Conservation (phyloP, 2,329 filamentous ascomycete genomes). For the Acephala macrosclerotiorum region DNA sequence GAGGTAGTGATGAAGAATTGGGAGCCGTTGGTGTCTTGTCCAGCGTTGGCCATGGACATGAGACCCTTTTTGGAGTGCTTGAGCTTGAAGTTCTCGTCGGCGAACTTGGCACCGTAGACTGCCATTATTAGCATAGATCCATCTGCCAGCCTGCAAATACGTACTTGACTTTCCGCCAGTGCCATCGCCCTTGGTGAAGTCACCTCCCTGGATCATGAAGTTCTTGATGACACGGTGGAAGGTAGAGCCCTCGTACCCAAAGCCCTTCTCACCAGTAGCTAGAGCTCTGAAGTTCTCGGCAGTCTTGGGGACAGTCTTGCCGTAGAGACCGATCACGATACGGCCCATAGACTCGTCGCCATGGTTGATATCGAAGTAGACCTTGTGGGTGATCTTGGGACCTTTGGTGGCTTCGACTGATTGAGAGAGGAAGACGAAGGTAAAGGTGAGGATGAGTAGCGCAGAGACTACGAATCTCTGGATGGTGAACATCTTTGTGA, state of each 20-base stretch:
- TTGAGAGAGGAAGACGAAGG: conserved; percentile 78
- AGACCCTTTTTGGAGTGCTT: conserved; percentile 88
- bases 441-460: conserved; percentile 78
- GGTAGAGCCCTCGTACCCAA: conserved; percentile 79
- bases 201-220: conserved; percentile 92
- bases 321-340: conserved; percentile 84
- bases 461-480: conserved; percentile 75
- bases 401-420: conserved; percentile 79
- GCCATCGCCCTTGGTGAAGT: conserved; percentile 84
- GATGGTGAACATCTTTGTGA: conserved; percentile 73
- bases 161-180: conserved; percentile 86
- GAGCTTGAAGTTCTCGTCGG: conserved; percentile 94
- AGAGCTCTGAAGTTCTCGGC: conserved; percentile 79
- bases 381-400: conserved; percentile 95
- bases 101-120: conserved; percentile 85
- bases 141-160: conserved; percentile 43
- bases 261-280: conserved; percentile 86
- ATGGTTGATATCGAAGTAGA: conserved; percentile 85
- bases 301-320: conserved; percentile 84
- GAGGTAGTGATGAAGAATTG: conserved; percentile 93
- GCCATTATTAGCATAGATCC: conserved; percentile 31
- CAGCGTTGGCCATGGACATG: conserved; percentile 86
- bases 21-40: conserved; percentile 85
- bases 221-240: conserved; percentile 93
- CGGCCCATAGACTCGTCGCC: conserved; percentile 78